Conservation (phyloP, 2,329 filamentous ascomycete genomes). For the Endothia cerciana region DNA sequence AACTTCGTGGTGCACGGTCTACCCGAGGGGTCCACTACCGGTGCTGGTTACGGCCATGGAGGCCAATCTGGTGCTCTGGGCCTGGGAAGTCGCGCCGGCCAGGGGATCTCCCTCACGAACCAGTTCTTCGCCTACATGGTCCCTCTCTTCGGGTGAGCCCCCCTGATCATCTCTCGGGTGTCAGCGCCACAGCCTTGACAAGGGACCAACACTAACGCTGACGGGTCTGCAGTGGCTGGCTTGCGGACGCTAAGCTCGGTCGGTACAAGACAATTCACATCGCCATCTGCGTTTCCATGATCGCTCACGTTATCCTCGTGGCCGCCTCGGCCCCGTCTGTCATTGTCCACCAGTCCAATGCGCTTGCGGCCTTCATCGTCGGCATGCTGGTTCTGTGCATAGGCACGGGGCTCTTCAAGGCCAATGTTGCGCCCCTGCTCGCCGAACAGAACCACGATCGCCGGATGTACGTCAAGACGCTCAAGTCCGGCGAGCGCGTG, state of each 20-base stretch:
- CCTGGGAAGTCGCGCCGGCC: conserved; percentile 60
- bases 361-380: conserved; percentile 70
- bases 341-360: conserved; percentile 59
- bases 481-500: conserved; percentile 64
- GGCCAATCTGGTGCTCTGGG: conserved; percentile 56
- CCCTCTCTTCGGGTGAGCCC: conserved; percentile 42
- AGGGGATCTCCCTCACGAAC: conserved; percentile 57
- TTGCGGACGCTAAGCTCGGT: conserved; percentile 73
- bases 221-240: conserved; percentile 45
- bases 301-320: conserved; percentile 70
- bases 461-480: conserved; percentile 59
- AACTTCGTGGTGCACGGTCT: conserved; percentile 65
- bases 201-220: not conserved
- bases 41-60: conserved; percentile 44
- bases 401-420: conserved; percentile 81
- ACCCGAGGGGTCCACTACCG: conserved; percentile 57
- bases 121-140: conserved; percentile 30
- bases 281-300: conserved; percentile 66
- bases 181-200: conserved; percentile 29
- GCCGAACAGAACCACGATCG: conserved; percentile 70
- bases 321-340: conserved; percentile 66
- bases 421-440: conserved; percentile 74
- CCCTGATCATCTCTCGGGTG: no score
- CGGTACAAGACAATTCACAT: conserved; percentile 75
- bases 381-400: conserved; percentile 60